Base-by-base conservation (phyloP, 2,329 filamentous ascomycete genomes). In the Verticillium longisporum region DNA sequence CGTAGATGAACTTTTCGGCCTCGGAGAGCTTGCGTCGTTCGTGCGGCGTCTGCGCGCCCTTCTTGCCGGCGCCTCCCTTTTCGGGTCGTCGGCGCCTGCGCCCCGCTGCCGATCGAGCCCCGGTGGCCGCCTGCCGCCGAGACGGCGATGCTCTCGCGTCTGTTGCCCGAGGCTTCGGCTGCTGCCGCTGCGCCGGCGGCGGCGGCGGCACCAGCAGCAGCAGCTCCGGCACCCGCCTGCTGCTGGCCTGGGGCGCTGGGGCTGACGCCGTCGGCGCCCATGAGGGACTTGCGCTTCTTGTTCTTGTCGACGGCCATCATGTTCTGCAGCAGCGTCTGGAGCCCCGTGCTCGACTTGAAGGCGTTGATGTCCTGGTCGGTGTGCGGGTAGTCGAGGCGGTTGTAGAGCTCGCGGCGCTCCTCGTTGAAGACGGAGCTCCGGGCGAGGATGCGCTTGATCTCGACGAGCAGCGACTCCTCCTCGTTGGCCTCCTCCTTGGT, bases 381-480 rank as follows among this genome's bases (percentile, higher is more conserved):
- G 62, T 82, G 79, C 0, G 93, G 93, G 64, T 92, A 91, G 70
- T 97, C 94, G 11, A 99, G 87, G 59, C 94, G 86, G 65, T 87
- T 85, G 76, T 94, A 97, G 55, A 96, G 84, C 72, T 97, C 93
- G 67, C 88, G 87, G 60, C 95, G 89, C 71, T 97, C 92, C 66
- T 91, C 88, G 71, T 96, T 91, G 70, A 98, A 89, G 61, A 87
- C 88, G 67, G 95, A 90, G 65, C 93, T 91, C 63, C 92, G 88
- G 64, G 90, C 88, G 69, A 96, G 85, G 66, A 99, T 98, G 62
- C 95, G 89, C 70, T 96, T 92, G 60, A 99, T 85, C 72, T 99
- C 95, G 62, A 94, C 83, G 18, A 99, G 83, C 2, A 99, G 78
- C 37, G 91, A 89, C 68, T 96, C 90, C 75, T 99, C 95, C 73